A percentile compares a stretch with the other conserved stretches of the same genome.
phyloP scores from a whole-genome alignment of 345 rosid genomes.

The Barbarea vulgaris region DNA sequence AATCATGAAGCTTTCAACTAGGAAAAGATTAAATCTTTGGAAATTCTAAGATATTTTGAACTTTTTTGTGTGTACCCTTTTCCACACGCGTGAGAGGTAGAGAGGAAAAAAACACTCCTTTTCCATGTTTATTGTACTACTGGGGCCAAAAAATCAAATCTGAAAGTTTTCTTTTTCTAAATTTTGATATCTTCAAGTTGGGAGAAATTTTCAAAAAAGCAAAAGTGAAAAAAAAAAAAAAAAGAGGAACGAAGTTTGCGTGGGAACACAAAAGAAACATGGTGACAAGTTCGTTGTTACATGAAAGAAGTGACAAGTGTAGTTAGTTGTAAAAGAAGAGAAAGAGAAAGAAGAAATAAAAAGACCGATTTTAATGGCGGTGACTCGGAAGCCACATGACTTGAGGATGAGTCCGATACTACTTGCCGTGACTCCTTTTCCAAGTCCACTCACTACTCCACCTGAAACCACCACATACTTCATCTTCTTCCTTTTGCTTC shows the following conservation, averaged over 20 bases:
- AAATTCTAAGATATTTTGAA: conserved; percentile 13
- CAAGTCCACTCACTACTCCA: conserved; percentile 68
- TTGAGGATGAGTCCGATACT: conserved; percentile 57
- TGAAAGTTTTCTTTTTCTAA: conserved; percentile 20
- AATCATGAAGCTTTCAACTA: conserved; percentile 12
- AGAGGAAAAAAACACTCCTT: not conserved
- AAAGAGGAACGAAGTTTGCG: conserved; percentile 25
- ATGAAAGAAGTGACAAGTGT: conserved; percentile 20
- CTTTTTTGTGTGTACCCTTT: conserved; percentile 6
- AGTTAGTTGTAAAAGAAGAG: not conserved
- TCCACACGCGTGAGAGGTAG: conserved; percentile 36
- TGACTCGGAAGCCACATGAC: conserved; percentile 43
- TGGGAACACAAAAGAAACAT: not conserved
- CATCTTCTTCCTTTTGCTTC: conserved; percentile 38
- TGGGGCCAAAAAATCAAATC: conserved; percentile 39
- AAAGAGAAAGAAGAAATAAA: not conserved
- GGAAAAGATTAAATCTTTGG: conserved; percentile 6
- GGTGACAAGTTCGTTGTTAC: conserved; percentile 18
- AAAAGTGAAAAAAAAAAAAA: conserved; percentile 6
- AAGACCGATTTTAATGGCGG: conserved; percentile 45
- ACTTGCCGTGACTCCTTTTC: conserved; percentile 69
- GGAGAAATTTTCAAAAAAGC: conserved; percentile 16
- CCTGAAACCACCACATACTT: conserved; percentile 64
- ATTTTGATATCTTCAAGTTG: conserved; percentile 17
- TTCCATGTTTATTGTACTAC: conserved; percentile 3